Evolutionary conservation across 805 yeast genomes (phyloP).

Genomic region (Nakazawaea ambrosiae): DNA sequence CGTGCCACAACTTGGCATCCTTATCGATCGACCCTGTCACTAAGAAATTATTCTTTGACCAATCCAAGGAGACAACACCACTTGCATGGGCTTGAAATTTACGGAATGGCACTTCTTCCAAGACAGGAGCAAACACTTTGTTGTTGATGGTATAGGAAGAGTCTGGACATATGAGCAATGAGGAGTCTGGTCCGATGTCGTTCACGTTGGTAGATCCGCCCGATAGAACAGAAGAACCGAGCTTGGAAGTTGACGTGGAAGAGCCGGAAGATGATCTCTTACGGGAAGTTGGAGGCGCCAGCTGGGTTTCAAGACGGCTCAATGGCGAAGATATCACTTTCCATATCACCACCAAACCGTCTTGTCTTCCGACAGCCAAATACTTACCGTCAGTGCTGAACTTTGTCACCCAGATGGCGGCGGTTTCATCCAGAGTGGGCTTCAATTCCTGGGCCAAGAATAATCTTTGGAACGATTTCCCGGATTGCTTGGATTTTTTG

Average conservation of each 20-base stretch:
- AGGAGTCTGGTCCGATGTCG: slow-evolving; percentile 8
- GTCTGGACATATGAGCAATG: slow-evolving; percentile 10
- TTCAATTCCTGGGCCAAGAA: slow-evolving; percentile 63
- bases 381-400: slow-evolving; percentile 78
- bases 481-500: slow-evolving; percentile 38
- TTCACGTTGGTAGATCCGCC: slow-evolving; percentile 1
- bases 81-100: slow-evolving; percentile 61
- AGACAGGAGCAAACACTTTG: slow-evolving; percentile 65
- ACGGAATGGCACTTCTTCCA: slow-evolving; percentile 57
- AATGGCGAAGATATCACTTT: slow-evolving; percentile 69
- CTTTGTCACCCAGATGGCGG: slow-evolving; percentile 65
- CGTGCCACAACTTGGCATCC: slow-evolving; percentile 81
- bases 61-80: slow-evolving; percentile 69
- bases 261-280: slow-evolving; percentile 5
- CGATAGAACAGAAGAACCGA: slow-evolving; percentile 1
- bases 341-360: slow-evolving; percentile 65
- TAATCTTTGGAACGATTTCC: slow-evolving; percentile 40
- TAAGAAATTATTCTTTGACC: slow-evolving; percentile 84
- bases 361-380: slow-evolving; percentile 81
- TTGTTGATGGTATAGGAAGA: slow-evolving; percentile 4
- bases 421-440: slow-evolving; percentile 9
- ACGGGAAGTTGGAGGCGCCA: neutral
- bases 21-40: slow-evolving; percentile 70
- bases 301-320: slow-evolving; percentile 35
- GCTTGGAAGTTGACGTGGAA: neutral